Base-by-base conservation (phyloP, 2,329 filamentous ascomycete genomes). In the Aspergillus fumigatiaffinis region DNA sequence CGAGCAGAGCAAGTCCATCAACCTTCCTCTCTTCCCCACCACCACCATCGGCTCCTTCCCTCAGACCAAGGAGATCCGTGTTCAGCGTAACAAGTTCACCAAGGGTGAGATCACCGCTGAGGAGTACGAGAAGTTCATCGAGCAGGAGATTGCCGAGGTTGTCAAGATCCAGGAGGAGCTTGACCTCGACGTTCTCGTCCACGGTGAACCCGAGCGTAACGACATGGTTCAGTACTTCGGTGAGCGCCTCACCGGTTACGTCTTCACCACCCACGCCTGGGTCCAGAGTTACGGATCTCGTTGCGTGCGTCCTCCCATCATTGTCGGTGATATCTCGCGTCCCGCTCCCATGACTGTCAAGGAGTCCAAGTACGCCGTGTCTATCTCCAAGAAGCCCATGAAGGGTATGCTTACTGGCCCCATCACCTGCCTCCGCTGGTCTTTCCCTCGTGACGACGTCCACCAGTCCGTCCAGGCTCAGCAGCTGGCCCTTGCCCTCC, bases 151-250 rank as follows among this genome's bases (percentile, higher is more conserved):
- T 71, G 84, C 91, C 72, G 88, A 95, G 63, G 91, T 93, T 74
- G 86, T 99, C 80, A 90, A 92, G 84, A 90, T 97, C 79, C 94
- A 99, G 83, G 92, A 97, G 73, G 94, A 97, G 83, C 92, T 99
- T 72, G 92, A 87, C 78, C 88, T 99, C 55, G 94, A 99, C 70
- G 94, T 99, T 77, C 91, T 90, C 76, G 94, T 99, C 65, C 94
- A 99, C 84, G 94, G 94, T 76, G 94, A 99, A 86, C 94, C 94
- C 60, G 94, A 99, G 87, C 92, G 94, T 79, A 99, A 99, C 83
- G 94, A 99, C 87, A 99, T 99, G 94, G 94, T 99, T 54, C 94
- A 99, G 82, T 99, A 97, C 88, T 99, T 99, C 71, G 94, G 94
- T 80, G 94, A 99, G 87, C 90, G 91, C 73, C 85, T 99, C 63